Evolutionary conservation across 2,329 filamentous ascomycete genomes (phyloP), one percentile per base, ranked within the genome.

Genomic region (Cadophora luteo-olivacea): DNA sequence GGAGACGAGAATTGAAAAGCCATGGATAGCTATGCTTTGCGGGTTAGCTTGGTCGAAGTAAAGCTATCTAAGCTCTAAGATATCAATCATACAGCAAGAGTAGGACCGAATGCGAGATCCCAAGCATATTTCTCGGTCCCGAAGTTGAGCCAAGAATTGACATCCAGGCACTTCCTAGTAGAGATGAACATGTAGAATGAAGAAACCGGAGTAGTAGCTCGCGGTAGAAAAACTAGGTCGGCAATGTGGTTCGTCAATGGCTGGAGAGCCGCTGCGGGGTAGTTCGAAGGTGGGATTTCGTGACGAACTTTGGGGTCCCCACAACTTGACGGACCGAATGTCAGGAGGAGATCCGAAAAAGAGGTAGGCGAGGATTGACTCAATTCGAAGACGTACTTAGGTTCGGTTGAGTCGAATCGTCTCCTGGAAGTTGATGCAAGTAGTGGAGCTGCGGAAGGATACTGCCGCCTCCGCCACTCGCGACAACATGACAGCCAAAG

Each of bases 251-350:
- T 9, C 29, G 32, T 57, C 19, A 22, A 14, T 57, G 29, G 29
- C 14, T n/a, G 16, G 25, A 33, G 19, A 33, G 52, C 12, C 52
- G 25, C 16, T 55, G 52, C 52, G 29, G 55, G 55, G 55, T 58
- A 58, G 33, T 19, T 58, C n/a, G 33, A 58, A 58, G 55, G 55
- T 58, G 55, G 55, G 55, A 58, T 58, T 22, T n/a, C 22, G 32
- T 22, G 52, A 54, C 19, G 54, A 36, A 57, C 32, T 1, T 22
- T 57, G 32, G 16, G 54, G 32, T 33, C 54, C 51, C 54, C 54
- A 57, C 54, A 57, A 16, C 32, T 58, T 58, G 55, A 38, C 33
- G 19, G 32, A 5, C 11, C 32, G 32, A 33, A 33, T 49, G n/a
- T 49, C 19, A 36, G 19, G 33, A 58, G 33, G 55, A 36, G 24